Evolutionary conservation across 345 rosid genomes (phyloP).

Genomic region (Moringa oleifera): DNA sequence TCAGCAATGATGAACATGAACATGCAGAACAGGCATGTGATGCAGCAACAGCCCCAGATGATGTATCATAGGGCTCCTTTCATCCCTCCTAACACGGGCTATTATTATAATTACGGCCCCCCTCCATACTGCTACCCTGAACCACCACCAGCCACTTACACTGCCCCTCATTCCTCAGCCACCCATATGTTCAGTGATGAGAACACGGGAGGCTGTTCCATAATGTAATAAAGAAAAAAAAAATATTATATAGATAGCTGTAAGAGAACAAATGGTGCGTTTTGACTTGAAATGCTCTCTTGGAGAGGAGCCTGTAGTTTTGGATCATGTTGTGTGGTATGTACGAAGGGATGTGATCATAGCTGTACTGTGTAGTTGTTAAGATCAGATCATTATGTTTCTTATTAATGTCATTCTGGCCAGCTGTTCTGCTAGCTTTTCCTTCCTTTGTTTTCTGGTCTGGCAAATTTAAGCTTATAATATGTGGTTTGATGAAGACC

Average conservation of each 20-base stretch:
- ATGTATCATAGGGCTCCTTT: slow-evolving; percentile 56
- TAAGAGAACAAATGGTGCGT: slow-evolving; percentile 4
- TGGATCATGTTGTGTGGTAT: slow-evolving; percentile 12
- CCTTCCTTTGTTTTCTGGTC: background rate
- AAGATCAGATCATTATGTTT: slow-evolving; percentile 15
- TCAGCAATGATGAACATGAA: slow-evolving; percentile 41
- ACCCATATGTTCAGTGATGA: slow-evolving; percentile 45
- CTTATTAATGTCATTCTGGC: background rate
- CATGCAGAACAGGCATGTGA: slow-evolving; percentile 40
- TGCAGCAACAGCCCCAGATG: slow-evolving; percentile 58
- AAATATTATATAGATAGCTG: background rate
- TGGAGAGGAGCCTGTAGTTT: slow-evolving; percentile 13
- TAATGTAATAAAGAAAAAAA: slow-evolving; percentile 27
- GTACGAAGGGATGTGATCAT: slow-evolving; percentile 1
- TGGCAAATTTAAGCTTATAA: no score
- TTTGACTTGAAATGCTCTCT: slow-evolving; percentile 18
- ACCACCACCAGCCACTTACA: slow-evolving; percentile 23
- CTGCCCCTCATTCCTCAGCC: slow-evolving; percentile 25
- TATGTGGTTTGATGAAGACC: no score
- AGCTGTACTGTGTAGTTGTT: slow-evolving; percentile 23
- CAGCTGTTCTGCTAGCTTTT: slow-evolving; percentile 1
- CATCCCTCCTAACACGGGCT: slow-evolving; percentile 54
- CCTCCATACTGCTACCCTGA: slow-evolving; percentile 32
- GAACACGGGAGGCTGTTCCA: slow-evolving; percentile 42
- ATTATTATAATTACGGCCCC: slow-evolving; percentile 39